A percentile compares a stretch with the other conserved stretches of the same genome.
Conservation (phyloP, 805 yeast species). For the Candida nanaspora region DNA sequence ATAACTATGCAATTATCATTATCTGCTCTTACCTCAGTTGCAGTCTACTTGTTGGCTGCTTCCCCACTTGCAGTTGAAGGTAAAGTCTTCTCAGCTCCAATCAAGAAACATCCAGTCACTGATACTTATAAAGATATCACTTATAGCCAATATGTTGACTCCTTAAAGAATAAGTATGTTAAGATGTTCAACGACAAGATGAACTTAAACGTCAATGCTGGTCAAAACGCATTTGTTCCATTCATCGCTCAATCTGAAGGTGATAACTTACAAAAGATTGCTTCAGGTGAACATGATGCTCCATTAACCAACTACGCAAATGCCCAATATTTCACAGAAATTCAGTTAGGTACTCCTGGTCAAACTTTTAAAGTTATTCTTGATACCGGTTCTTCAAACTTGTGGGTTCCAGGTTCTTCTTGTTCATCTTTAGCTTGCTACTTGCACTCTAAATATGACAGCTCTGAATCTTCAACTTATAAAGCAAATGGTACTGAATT, state of each 20-base stretch:
- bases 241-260: conserved; percentile 26
- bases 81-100: conserved; percentile 38
- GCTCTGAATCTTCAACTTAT: conserved; percentile 73
- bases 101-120: conserved; percentile 39
- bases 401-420: conserved; percentile 91
- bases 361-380: conserved; percentile 89
- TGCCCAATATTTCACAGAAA: conserved; percentile 94
- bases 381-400: conserved; percentile 94
- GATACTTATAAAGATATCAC: conserved; percentile 38
- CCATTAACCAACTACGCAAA: conserved; percentile 91
- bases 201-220: conserved; percentile 28
- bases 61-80: conserved; percentile 27
- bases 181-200: conserved; percentile 26
- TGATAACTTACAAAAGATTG: too few relatives aligned
- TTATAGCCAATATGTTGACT: conserved; percentile 40
- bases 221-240: conserved; percentile 32
- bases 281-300: conserved; percentile 43
- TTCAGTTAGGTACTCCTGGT: conserved; percentile 86
- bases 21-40: conserved; percentile 35
- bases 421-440: conserved; percentile 94
- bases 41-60: conserved; percentile 26
- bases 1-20: conserved; percentile 27
- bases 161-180: conserved; percentile 42
- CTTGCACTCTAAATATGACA: conserved; percentile 88
- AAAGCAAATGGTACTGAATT: conserved; percentile 82